These are phyloP conservation scores for Backusella macrospora DNA, from an alignment of 192 early-diverging fungal genomes.

Conservation along the genomic window DNA sequence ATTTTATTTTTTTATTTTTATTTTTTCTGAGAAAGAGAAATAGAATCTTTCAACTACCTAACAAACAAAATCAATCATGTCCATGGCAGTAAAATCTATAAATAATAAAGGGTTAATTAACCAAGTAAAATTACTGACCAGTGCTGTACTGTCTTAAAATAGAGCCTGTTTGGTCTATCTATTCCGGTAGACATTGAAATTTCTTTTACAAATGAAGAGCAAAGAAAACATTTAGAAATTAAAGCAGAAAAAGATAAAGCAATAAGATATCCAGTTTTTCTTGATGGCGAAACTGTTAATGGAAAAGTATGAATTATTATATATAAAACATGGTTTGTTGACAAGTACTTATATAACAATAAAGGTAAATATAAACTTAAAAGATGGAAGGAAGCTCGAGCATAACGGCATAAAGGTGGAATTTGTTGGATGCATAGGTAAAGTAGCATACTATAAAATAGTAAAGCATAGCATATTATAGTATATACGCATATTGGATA, in stretches of 20 bases:
- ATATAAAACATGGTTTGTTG: not conserved
- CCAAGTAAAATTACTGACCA: not conserved
- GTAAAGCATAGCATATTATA: not conserved
- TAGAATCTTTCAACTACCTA: too few relatives aligned
- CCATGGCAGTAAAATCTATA: not conserved
- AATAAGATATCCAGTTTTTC: constrained; percentile 90
- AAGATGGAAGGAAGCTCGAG: constrained; percentile 91
- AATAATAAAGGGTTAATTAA: not conserved
- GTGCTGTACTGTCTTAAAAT: not conserved
- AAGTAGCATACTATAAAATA: not conserved
- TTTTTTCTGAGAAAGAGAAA: too few relatives aligned
- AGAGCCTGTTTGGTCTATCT: constrained; percentile 79
- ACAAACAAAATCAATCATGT: not conserved
- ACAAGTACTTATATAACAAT: not conserved
- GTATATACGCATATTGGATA: not conserved
- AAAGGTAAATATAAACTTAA: constrained; percentile 64
- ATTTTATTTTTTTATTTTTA: too few relatives aligned
- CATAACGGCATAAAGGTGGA: constrained; percentile 99
- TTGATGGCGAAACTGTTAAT: constrained; percentile 92
- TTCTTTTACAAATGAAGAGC: constrained; percentile 78
- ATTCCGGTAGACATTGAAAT: constrained; percentile 89
- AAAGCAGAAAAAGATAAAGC: constrained; percentile 90
- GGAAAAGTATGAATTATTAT: constrained; percentile 73
- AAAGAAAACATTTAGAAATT: constrained; percentile 91
- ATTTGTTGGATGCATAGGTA: constrained; percentile 97